Evolutionary conservation across 768 basidiomycete genomes (phyloP), one percentile per base, ranked within the genome.

Genomic region (Auricularia auricula-judae): DNA sequence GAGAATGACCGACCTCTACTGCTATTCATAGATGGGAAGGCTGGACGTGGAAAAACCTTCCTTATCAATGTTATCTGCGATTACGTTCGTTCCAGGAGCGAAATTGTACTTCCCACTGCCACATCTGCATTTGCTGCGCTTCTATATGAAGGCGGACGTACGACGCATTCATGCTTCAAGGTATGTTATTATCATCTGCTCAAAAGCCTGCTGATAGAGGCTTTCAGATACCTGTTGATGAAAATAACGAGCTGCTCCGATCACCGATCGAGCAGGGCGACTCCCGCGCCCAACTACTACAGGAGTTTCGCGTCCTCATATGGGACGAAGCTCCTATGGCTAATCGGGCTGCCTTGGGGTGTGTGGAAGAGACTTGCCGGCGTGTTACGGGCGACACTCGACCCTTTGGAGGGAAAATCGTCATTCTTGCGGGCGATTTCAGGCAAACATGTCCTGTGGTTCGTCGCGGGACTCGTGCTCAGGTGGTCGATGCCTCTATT

Each of bases 21-120:
- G 42, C 66, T 70, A 7, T 79, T 78, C 64, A 63, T 80, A 7
- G 74, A 79, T 65, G 77, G 78, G 1, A 74, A 75, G 63, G 78
- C 78, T 2, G 78, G 79, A 0, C 66, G 76, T 3, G 79, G 78
- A 0, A 80, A 80, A 67, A 79, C 78, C 0, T 76, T 71, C 36
- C 43, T 79, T 1, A 65, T 76, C 1, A 74, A 73, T 42, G 69
- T 76, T 0, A 62, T 80, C 3, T 76, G 75, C 59, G 72, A 73
- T 64, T 68, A 66, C 35, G 42, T 78, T 1, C 67, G 77, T 11
- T 63, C 70, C 0, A 34, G 35, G 23, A 29, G 23, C 23, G 23
- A 29, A 29, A 29, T 29, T 29, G 23, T 29, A 29, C 23, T 29
- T 29, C 23, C 23, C 23, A 29, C 23, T 29, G 23, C 23, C 23